phyloP scores from a whole-genome alignment of 257 asterid species.

The Plectranthus barbatus region DNA sequence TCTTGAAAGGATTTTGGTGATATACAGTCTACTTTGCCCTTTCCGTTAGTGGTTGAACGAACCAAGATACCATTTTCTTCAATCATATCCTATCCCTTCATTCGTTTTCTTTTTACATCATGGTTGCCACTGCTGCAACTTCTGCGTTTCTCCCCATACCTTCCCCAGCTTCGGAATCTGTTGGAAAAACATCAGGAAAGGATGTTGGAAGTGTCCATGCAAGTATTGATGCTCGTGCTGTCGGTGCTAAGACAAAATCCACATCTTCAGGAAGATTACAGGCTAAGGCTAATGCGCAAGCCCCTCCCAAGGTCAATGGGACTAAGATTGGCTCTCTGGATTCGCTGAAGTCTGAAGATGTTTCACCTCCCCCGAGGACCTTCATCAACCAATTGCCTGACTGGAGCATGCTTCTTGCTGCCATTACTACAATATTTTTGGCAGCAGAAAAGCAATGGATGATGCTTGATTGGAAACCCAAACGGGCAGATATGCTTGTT shows the following conservation, averaged over 20 bases:
- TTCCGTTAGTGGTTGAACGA: conserved; percentile 8
- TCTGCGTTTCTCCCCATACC: conserved; percentile 59
- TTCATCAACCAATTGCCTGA: conserved; percentile 90
- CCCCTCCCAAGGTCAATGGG: conserved; percentile 91
- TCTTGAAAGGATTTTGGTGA: neutral
- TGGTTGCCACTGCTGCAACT: conserved; percentile 81
- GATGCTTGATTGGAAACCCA: conserved; percentile 99
- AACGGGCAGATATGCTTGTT: conserved; percentile 66
- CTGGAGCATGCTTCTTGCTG: conserved; percentile 99
- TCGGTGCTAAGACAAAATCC: conserved; percentile 48
- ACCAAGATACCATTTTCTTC: conserved; percentile 1
- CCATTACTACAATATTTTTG: conserved; percentile 84
- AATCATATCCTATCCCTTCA: neutral
- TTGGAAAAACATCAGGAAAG: conserved; percentile 54
- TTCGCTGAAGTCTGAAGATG: conserved; percentile 51
- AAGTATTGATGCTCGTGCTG: conserved; percentile 53
- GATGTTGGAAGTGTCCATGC: conserved; percentile 50
- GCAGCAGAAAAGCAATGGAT: conserved; percentile 99
- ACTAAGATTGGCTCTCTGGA: conserved; percentile 73
- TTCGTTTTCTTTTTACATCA: conserved; percentile 19
- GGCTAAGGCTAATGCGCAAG: conserved; percentile 76
- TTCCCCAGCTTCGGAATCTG: conserved; percentile 49
- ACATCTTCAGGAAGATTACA: conserved; percentile 53
- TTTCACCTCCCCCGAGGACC: conserved; percentile 81
- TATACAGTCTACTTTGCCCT: neutral